phyloP scores from a whole-genome alignment of 768 basidiomycete species.

The Boletellus emodensis region DNA sequence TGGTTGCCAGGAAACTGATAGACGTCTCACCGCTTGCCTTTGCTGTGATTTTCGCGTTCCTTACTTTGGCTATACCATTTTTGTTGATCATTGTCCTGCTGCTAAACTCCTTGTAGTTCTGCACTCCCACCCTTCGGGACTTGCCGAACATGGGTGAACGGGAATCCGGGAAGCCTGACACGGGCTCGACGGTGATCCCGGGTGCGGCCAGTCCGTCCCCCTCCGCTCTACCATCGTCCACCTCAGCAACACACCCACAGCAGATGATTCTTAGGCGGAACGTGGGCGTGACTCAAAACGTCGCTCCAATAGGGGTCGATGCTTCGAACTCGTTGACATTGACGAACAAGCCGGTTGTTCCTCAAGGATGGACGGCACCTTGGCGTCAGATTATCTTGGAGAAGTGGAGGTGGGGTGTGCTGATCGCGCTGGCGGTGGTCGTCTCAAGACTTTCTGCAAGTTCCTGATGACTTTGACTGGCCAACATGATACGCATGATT shows the following conservation, averaged over 20 bases:
- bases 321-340: slow-evolving; percentile 18
- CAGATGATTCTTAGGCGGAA: slow-evolving; percentile 20
- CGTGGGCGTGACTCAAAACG: slow-evolving; percentile 16
- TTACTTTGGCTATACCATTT: slow-evolving; percentile 11
- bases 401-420: slow-evolving; percentile 80
- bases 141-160: slow-evolving; percentile 92
- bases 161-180: slow-evolving; percentile 53
- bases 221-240: slow-evolving; percentile 16
- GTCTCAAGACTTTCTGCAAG: slow-evolving; percentile 71
- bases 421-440: slow-evolving; percentile 74
- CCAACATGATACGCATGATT: slow-evolving; percentile 1
- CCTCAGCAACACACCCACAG: slow-evolving; percentile 19
- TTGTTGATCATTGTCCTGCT: slow-evolving; percentile 18
- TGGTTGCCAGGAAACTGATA: slow-evolving; percentile 22
- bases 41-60: slow-evolving; percentile 18
- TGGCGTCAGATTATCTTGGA: slow-evolving; percentile 72
- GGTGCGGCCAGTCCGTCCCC: slow-evolving; percentile 13
- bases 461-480: slow-evolving; percentile 18
- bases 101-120: slow-evolving; percentile 50
- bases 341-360: slow-evolving; percentile 29
- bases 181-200: slow-evolving; percentile 22
- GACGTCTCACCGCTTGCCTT: slow-evolving; percentile 13
- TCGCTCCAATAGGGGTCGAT: slow-evolving; percentile 11
- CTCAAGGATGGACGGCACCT: slow-evolving; percentile 52
- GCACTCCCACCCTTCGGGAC: slow-evolving; percentile 58